phyloP scores from a whole-genome alignment of 148 eudicot species.

The Rhododendron vialii region DNA sequence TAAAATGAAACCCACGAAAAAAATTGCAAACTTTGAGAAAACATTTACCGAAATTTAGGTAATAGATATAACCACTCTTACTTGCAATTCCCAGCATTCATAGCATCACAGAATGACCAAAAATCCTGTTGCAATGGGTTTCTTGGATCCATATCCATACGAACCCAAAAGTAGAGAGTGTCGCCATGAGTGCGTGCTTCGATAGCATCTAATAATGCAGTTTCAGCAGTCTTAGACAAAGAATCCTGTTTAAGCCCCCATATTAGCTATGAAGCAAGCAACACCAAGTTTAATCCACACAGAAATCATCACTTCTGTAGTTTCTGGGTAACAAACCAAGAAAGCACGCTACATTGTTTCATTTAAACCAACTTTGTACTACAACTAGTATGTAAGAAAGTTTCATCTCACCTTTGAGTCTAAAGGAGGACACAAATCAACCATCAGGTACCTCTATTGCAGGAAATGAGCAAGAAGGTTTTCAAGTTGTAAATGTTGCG shows the following conservation, averaged over 20 bases:
- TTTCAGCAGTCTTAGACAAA: conserved; percentile 65
- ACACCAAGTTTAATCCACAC: not conserved
- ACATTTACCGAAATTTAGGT: not conserved
- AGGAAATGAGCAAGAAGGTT: not conserved
- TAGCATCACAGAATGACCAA: conserved; percentile 95
- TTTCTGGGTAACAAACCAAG: not conserved
- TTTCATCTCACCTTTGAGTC: conserved; percentile 2
- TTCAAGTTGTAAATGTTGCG: not conserved
- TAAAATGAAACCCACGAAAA: not conserved
- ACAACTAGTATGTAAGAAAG: not conserved
- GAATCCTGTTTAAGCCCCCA: conserved; percentile 46
- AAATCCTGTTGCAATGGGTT: conserved; percentile 66
- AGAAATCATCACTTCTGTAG: not conserved
- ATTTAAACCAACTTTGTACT: no score
- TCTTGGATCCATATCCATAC: conserved; percentile 77
- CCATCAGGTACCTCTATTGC: not conserved
- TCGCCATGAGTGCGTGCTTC: conserved; percentile 67
- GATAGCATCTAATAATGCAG: conserved; percentile 56
- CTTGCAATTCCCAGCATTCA: conserved; percentile 98
- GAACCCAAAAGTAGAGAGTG: conserved; percentile 80
- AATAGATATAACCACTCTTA: conserved; percentile 21
- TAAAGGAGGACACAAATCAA: not conserved
- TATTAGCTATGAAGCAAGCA: conserved; percentile 9
- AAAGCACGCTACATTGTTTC: not conserved
- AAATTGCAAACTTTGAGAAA: not conserved